Conservation (phyloP, 148 eudicot genomes). For the Euryodendron excelsum region DNA sequence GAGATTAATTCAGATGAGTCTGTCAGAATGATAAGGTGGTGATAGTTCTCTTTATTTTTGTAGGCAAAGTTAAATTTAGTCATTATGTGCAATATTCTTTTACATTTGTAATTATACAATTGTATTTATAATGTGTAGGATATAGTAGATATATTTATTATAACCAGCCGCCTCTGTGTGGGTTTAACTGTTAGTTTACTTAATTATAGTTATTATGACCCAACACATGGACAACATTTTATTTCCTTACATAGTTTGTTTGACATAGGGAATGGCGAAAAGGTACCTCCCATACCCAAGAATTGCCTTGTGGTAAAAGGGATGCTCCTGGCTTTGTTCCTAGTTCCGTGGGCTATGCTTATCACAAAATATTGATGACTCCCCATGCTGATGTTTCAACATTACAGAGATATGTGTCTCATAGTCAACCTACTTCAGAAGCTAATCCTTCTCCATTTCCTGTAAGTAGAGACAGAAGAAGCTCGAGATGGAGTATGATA, state of each 20-base stretch:
- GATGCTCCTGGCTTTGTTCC: slow-evolving; percentile 11
- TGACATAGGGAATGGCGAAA: slow-evolving; percentile 13
- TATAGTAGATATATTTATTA: too few species aligned
- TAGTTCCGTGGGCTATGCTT: background rate
- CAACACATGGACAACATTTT: background rate
- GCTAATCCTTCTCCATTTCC: background rate
- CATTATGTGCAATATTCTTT: background rate
- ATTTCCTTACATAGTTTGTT: background rate
- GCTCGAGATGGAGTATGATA: background rate
- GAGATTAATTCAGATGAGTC: slow-evolving; percentile 17
- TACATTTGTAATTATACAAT: background rate
- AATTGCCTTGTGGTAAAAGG: background rate
- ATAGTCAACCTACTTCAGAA: slow-evolving; percentile 5
- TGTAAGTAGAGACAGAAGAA: slow-evolving; percentile 14
- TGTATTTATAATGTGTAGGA: too few species aligned
- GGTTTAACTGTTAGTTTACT: background rate
- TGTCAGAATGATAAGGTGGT: slow-evolving; percentile 15
- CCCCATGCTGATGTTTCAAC: slow-evolving; percentile 6
- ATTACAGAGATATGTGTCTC: slow-evolving; percentile 11
- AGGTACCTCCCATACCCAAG: slow-evolving; percentile 5
- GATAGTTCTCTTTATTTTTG: background rate
- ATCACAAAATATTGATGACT: background rate
- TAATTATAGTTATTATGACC: background rate
- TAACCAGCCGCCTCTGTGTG: background rate
- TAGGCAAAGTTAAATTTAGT: background rate